A percentile compares a stretch with the other conserved stretches of the same genome.
phyloP scores from a whole-genome alignment of 768 basidiomycete species.

The Pilatotrama ljubarskyi region DNA sequence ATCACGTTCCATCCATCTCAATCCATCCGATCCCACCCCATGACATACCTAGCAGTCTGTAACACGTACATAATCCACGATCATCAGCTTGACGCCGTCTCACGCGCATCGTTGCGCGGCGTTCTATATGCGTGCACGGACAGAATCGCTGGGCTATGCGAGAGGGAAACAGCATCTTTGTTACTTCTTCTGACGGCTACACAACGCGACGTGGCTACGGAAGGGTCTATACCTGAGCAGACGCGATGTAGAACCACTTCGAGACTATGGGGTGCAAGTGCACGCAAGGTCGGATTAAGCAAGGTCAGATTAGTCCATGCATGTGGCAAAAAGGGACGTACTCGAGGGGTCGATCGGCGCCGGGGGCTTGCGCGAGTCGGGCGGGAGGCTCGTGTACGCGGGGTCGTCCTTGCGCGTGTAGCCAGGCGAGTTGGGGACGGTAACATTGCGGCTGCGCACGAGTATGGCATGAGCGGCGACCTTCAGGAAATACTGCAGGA shows the following conservation, averaged over 20 bases:
- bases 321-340: constrained; percentile 39
- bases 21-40: background rate
- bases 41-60: background rate
- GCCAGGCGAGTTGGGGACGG: constrained; percentile 72
- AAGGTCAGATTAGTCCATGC: constrained; percentile 4
- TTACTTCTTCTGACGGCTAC: constrained; percentile 18
- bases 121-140: constrained; percentile 6
- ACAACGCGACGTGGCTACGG: constrained; percentile 15
- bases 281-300: background rate
- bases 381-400: constrained; percentile 64
- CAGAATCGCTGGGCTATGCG: constrained; percentile 9
- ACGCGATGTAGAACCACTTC: constrained; percentile 95
- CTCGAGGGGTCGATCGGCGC: constrained; percentile 90
- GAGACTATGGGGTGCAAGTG: constrained; percentile 50
- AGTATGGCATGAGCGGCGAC: background rate
- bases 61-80: background rate
- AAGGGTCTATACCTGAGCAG: constrained; percentile 64
- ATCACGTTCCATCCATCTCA: background rate
- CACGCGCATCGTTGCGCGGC: background rate
- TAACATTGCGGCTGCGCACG: constrained; percentile 70
- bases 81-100: background rate
- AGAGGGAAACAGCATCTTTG: constrained; percentile 7
- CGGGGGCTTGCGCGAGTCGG: constrained; percentile 79
- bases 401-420: constrained; percentile 63
- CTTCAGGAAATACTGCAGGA: too few species aligned